Percentiles rank a stretch among this genome's conserved stretches.
Evolutionary conservation across 306 rosid species (phyloP).

Genomic region (Trichosanthes cucumerina): DNA sequence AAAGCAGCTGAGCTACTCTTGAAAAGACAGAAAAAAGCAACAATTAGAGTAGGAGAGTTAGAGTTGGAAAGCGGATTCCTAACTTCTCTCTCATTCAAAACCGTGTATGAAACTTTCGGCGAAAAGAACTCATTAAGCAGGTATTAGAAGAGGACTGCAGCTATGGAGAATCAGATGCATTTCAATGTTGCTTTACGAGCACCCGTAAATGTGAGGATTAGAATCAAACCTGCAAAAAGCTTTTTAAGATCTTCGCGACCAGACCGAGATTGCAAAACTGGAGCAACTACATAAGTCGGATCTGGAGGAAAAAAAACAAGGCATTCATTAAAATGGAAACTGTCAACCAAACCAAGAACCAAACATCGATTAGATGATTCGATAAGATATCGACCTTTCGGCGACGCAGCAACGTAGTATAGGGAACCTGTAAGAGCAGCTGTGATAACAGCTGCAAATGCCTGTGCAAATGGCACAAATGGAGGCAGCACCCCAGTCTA

Average conservation of each 20-base stretch:
- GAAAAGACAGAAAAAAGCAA: background rate
- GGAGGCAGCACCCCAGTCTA: constrained; percentile 89
- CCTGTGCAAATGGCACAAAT: constrained; percentile 95
- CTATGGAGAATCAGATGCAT: background rate
- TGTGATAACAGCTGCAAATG: constrained; percentile 87
- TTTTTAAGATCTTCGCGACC: constrained; percentile 70
- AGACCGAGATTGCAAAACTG: constrained; percentile 66
- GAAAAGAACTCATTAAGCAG: background rate
- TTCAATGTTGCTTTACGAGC: background rate
- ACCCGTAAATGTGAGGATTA: background rate
- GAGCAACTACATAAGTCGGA: constrained; percentile 84
- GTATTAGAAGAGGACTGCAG: background rate
- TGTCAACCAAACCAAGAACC: background rate
- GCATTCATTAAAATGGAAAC: background rate
- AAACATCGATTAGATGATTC: background rate
- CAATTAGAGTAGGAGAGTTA: too few species aligned
- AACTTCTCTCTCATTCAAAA: too few species aligned
- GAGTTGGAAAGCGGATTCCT: background rate
- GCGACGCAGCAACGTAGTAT: constrained; percentile 88
- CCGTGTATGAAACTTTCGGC: too few species aligned
- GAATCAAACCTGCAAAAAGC: constrained; percentile 68
- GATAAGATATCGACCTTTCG: constrained; percentile 48
- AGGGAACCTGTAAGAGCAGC: constrained; percentile 87
- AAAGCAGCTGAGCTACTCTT: too few species aligned
- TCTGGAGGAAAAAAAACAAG: constrained; percentile 33